These are phyloP conservation scores for Solanum bulbocastanum DNA, from an alignment of 257 asterid species.

Conservation along the genomic window DNA sequence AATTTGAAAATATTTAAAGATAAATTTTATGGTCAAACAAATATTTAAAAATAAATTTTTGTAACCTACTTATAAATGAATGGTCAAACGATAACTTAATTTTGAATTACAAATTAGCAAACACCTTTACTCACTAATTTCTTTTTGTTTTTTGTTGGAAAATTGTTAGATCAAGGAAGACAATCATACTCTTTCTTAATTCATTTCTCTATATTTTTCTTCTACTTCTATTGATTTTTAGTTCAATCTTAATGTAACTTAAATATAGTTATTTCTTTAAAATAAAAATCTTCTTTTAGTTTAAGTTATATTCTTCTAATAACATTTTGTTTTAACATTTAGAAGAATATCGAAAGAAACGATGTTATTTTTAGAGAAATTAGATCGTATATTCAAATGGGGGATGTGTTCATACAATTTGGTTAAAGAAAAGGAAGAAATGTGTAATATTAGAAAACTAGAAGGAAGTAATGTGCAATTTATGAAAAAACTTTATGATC, in stretches of 20 bases:
- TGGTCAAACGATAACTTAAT: background rate
- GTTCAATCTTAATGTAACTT: background rate
- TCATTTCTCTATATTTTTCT: background rate
- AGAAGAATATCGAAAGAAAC: too few species aligned
- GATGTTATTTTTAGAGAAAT: too few species aligned
- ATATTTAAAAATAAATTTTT: background rate
- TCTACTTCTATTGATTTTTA: background rate
- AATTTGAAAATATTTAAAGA: background rate
- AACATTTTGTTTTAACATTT: background rate
- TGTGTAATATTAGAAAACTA: background rate
- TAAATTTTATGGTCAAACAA: background rate
- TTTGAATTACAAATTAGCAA: background rate
- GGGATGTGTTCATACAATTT: too few species aligned
- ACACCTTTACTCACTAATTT: background rate
- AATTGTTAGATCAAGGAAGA: background rate
- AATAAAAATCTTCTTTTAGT: background rate
- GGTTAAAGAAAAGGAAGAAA: background rate
- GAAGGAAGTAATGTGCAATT: background rate
- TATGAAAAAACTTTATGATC: background rate
- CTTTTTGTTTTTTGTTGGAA: too few species aligned
- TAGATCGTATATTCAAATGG: too few species aligned
- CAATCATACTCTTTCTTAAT: background rate
- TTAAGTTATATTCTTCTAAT: background rate
- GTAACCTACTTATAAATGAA: background rate
- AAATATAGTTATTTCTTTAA: background rate